phyloP scores from a whole-genome alignment of 495 filamentous ascomycete species.

The Achaetomiella virescens region DNA sequence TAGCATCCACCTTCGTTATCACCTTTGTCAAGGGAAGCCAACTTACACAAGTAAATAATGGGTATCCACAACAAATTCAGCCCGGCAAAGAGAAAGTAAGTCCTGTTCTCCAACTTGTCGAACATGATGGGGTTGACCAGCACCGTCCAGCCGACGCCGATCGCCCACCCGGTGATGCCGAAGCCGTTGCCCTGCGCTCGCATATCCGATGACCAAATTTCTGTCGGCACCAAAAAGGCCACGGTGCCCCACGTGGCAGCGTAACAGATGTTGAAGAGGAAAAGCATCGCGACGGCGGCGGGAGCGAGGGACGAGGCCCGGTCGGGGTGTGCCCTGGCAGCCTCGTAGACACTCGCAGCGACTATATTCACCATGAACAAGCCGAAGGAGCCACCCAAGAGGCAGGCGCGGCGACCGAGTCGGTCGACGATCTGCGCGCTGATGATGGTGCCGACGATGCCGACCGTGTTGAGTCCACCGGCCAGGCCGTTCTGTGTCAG shows the following conservation, averaged over 20 bases:
- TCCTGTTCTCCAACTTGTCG: conserved; percentile 40
- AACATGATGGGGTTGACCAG: conserved; percentile 66
- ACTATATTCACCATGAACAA: conserved; percentile 13
- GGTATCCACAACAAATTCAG: conserved; percentile 13
- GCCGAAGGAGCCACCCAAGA: conserved; percentile 10
- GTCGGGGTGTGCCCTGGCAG: conserved; percentile 8
- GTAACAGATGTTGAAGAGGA: conserved; percentile 17
- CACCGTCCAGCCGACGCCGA: conserved; percentile 50
- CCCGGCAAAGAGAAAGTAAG: conserved; percentile 12
- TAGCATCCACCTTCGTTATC: conserved; percentile 5
- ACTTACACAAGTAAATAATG: conserved; percentile 17
- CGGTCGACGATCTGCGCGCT: conserved; percentile 18
- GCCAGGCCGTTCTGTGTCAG: conserved; percentile 17
- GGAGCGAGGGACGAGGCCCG: conserved; percentile 13
- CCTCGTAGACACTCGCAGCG: conserved; percentile 13
- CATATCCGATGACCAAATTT: conserved; percentile 16
- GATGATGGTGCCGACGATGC: conserved; percentile 17
- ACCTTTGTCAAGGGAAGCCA: neutral
- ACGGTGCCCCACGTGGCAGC: conserved; percentile 16
- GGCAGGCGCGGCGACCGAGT: conserved; percentile 13
- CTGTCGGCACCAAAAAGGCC: conserved; percentile 15
- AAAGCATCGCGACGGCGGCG: conserved; percentile 17
- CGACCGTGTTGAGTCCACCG: conserved; percentile 13
- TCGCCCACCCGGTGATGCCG: conserved; percentile 16
- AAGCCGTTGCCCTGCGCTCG: conserved; percentile 16